Base-by-base conservation (phyloP, 1,139 yeast genomes). In the Geotrichum carabidarum region DNA sequence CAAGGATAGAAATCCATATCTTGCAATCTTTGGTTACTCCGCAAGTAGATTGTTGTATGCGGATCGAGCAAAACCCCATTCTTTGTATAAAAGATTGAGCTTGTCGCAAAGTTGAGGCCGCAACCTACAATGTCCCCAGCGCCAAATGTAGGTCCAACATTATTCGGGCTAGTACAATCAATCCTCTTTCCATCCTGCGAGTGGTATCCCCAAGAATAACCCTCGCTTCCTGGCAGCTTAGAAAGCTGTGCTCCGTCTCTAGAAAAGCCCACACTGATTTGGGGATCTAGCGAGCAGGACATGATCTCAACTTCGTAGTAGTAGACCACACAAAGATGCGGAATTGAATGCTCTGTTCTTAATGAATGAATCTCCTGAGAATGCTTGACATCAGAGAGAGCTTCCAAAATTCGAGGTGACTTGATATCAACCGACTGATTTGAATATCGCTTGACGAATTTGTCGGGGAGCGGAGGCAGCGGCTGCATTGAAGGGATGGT, bases 101-200 rank as follows among this genome's bases (percentile, higher is more conserved):
- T 78, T 44, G 80, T 80, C 30, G 79, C 74, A 63, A 81, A 86
- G 70, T 90, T 86, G 31, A 89, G 76, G 1, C 97, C 96, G 68
- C 94, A 85, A 0, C 98, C 98, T 59, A 91, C 76, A 1, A 79
- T 75, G 68, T 89, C 96, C 18, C 77, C 78, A 27, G 70, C 66
- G 0, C 82, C 79, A 65, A 76, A 82, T 43, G 38, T 37, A 32
- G 79, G 76, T 1, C 78, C 78, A 58, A 72, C 69, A 17, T 9
- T 27, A n/a, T 37, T 37, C 15, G 40, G 14, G 9, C 15, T 14
- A 11, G 73, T 66, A 12, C 68, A 65, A 27, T 77, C 74, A 48
- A 73, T 68, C n/a, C 76, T 71, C 15, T 72, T 69, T 0, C 86
- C 87, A 59, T 79, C 82, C 58, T 73, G 77, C 4, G 86, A 83